Evolutionary conservation across 768 basidiomycete species (phyloP).

Genomic region (Pleurotus eryngii): DNA sequence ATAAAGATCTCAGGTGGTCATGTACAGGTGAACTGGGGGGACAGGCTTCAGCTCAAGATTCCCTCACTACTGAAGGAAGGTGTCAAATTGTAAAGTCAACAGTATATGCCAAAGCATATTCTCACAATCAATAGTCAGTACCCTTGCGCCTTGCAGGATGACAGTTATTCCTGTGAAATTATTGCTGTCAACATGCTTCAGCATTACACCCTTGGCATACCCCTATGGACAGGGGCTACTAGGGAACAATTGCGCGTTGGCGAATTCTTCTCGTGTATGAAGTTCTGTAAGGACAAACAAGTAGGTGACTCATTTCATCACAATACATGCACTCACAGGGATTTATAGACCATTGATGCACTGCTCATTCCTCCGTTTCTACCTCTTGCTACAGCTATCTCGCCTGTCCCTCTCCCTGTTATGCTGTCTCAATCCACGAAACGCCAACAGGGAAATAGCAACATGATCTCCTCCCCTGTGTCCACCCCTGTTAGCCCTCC

Average conservation of each 20-base stretch:
- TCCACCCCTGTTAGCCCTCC: background rate
- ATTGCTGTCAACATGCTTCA: background rate
- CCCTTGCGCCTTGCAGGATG: background rate
- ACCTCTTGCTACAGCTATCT: background rate
- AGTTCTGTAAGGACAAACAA: background rate
- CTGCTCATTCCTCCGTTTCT: background rate
- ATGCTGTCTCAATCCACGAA: too few species aligned
- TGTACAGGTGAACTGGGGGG: background rate
- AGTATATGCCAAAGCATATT: background rate
- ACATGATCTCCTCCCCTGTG: background rate
- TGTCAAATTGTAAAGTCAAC: background rate
- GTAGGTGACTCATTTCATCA: background rate
- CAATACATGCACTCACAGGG: background rate
- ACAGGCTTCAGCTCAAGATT: background rate
- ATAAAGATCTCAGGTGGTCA: background rate
- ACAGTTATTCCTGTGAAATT: background rate
- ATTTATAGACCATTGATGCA: background rate
- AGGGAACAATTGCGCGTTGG: background rate
- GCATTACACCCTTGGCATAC: background rate
- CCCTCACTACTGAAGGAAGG: background rate
- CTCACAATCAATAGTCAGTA: background rate
- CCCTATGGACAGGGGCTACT: background rate
- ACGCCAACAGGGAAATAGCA: too few species aligned
- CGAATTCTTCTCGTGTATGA: background rate
- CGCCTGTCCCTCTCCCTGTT: background rate